Percentiles rank a stretch among this genome's conserved stretches.
phyloP scores from a whole-genome alignment of 2,329 filamentous ascomycete species.

The Cryphonectria parasitica region DNA sequence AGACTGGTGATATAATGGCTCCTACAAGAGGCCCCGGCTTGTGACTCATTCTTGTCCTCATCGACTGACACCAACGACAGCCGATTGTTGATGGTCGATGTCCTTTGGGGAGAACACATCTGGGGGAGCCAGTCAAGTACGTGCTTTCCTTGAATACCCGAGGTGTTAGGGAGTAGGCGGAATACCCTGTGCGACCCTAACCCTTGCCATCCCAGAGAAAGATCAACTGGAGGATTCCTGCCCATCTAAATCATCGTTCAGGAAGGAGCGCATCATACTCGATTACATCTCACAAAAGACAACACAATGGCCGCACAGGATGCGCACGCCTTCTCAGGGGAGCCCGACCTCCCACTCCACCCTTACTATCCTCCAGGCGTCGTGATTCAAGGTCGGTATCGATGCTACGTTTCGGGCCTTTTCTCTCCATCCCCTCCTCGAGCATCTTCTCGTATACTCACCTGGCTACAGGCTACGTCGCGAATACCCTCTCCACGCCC shows the following conservation, averaged over 20 bases:
- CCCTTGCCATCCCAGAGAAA: neutral
- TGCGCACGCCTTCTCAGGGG: neutral
- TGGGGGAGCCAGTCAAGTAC: neutral
- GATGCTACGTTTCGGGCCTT: slow-evolving; percentile 65
- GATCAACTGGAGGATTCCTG: too few relatives aligned
- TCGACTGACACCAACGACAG: neutral
- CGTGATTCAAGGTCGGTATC: slow-evolving; percentile 63
- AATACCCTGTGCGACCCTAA: neutral
- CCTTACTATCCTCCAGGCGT: slow-evolving; percentile 74
- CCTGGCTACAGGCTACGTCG: slow-evolving; percentile 56
- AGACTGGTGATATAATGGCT: neutral
- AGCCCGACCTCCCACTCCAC: slow-evolving; percentile 44
- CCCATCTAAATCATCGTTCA: neutral
- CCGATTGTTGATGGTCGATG: neutral
- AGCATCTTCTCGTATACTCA: slow-evolving; percentile 48
- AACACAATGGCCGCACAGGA: neutral
- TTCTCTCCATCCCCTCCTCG: slow-evolving; percentile 33
- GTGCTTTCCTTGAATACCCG: neutral
- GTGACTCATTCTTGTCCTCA: neutral
- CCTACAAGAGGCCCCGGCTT: neutral
- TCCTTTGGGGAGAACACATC: neutral
- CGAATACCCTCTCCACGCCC: slow-evolving; percentile 65
- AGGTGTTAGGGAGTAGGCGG: neutral
- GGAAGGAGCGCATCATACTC: neutral
- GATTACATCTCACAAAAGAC: too few relatives aligned